Base-by-base conservation (phyloP, 1,139 yeast species). In the Pichia sp. region DNA sequence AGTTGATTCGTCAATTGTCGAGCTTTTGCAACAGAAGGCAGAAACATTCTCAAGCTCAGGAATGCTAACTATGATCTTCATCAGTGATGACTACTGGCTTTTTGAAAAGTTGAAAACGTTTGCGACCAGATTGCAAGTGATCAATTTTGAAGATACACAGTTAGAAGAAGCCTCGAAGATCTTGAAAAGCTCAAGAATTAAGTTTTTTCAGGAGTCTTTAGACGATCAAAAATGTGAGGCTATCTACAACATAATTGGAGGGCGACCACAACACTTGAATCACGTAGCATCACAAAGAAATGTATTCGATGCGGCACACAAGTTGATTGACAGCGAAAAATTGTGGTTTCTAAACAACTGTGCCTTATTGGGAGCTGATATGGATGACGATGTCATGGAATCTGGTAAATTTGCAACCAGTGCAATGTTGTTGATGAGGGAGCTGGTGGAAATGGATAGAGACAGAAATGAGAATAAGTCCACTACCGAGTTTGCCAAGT, bases 311-410 rank as follows among this genome's bases (percentile, higher is more conserved):
- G 91, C 92, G 0, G 84, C 89, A 59, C 87, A 86, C 62, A 78
- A 76, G 61, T 75, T 88, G 40, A 87, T 88, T 57, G 95, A 87
- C 64, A 74, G 87, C 17, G 96, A 88, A 62, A 87, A 87, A 66
- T 86, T 92, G 0, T 88, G 96, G 96, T 85, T 87, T 61, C 73
- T 88, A 56, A 88, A 87, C 64, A 91, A 87, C 63, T 87, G 95
- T 71, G 95, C 91, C 0, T 73, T 88, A 16, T 69, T 88, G 8
- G 96, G 95, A 1, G 77, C 76, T 62, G 82, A 76, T 29, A 87
- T 88, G 95, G 96, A 88, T 67, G 96, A 88, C 64, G 96, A 88
- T 70, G 96, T 88, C 6, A 86, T 87, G 87, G 95, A 87, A 60
- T 78, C 81, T 59, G 96, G 95, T 6, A 88, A 88, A 67, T 88